Evolutionary conservation across 2,329 filamentous ascomycete genomes (phyloP).

Genomic region (Alternaria ventricosa): DNA sequence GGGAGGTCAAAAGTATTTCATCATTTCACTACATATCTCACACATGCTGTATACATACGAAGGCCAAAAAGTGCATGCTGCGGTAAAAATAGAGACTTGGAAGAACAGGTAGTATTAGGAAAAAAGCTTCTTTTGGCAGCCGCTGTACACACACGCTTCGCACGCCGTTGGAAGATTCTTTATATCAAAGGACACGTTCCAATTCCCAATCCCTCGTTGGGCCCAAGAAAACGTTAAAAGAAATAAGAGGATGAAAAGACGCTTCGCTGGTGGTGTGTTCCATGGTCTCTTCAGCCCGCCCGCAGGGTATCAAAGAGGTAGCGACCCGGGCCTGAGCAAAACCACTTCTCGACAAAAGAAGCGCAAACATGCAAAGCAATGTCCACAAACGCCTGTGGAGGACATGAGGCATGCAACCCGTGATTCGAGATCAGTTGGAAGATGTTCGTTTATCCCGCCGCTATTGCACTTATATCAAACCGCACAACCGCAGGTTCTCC

Average conservation of each 20-base stretch:
- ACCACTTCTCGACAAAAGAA: slow-evolving; percentile 38
- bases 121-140: slow-evolving; percentile 23
- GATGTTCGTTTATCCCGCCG: slow-evolving; percentile 34
- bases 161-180: slow-evolving; percentile 3
- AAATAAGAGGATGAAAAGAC: slow-evolving; percentile 20
- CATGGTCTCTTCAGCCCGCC: slow-evolving; percentile 26
- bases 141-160: slow-evolving; percentile 5
- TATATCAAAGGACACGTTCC: slow-evolving; percentile 8
- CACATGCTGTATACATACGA: slow-evolving; percentile 14
- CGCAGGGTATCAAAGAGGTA: slow-evolving; percentile 47
- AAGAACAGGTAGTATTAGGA: slow-evolving; percentile 23
- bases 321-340: slow-evolving; percentile 36
- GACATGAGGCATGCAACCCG: slow-evolving; percentile 47
- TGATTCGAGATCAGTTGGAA: slow-evolving; percentile 42
- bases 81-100: slow-evolving; percentile 5
- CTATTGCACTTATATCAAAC: slow-evolving; percentile 76
- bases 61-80: neutral
- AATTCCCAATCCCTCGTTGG: slow-evolving; percentile 19
- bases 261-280: slow-evolving; percentile 29
- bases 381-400: slow-evolving; percentile 48
- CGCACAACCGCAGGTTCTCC: slow-evolving; percentile 96
- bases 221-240: slow-evolving; percentile 9
- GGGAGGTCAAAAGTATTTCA: slow-evolving; percentile 2
- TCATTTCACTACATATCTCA: slow-evolving; percentile 26
- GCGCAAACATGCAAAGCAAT: slow-evolving; percentile 30